Conservation (phyloP, 106 monocot species). For the Apostasia ramifera region DNA sequence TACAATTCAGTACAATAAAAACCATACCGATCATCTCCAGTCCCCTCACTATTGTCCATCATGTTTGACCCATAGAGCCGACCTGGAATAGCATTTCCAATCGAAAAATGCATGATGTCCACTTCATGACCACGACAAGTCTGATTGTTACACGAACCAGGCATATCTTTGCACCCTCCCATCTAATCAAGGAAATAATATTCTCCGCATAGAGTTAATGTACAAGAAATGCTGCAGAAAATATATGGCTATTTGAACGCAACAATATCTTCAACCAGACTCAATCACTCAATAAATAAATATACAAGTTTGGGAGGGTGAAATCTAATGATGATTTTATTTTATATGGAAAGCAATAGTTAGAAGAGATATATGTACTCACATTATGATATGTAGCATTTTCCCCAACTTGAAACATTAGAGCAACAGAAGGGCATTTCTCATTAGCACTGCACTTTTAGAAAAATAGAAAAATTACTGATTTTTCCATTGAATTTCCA, state of each 20-base stretch:
- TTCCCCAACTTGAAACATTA: constrained; percentile 96
- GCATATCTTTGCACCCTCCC: constrained; percentile 79
- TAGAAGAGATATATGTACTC: constrained; percentile 15
- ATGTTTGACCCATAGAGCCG: constrained; percentile 85
- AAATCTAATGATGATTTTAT: neutral
- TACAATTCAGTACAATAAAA: neutral
- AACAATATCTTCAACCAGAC: too few species aligned
- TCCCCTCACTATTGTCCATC: constrained; percentile 54
- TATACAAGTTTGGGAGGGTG: neutral
- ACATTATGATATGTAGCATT: constrained; percentile 81
- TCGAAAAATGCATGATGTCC: constrained; percentile 95
- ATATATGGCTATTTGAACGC: too few species aligned
- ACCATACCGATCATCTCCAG: constrained; percentile 72
- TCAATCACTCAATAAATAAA: too few species aligned
- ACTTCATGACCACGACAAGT: constrained; percentile 91
- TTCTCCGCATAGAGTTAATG: neutral
- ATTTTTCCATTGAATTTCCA: neutral
- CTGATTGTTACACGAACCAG: constrained; percentile 61
- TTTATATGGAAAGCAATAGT: too few species aligned
- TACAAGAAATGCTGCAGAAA: neutral
- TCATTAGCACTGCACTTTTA: constrained; percentile 42
- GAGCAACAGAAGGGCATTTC: constrained; percentile 89
- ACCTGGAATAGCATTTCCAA: constrained; percentile 98
- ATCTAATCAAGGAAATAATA: constrained; percentile 47
- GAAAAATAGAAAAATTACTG: neutral